phyloP scores from a whole-genome alignment of 148 eudicot species.

The Spergularia marina region DNA sequence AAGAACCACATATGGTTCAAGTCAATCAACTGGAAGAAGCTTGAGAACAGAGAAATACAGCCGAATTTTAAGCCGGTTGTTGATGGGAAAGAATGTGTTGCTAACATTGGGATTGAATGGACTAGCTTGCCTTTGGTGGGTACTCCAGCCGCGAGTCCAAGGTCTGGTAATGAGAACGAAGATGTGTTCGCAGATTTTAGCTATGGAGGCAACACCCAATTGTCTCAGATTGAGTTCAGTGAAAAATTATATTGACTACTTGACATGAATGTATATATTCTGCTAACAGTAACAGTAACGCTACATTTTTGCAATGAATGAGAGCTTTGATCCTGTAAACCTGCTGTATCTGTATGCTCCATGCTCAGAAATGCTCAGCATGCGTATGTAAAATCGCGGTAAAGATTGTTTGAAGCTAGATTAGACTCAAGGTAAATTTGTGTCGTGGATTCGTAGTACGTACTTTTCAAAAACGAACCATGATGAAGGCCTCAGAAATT shows the following conservation, averaged over 20 bases:
- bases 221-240: neutral
- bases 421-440: too few species aligned
- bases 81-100: conserved; percentile 35
- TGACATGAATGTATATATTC: too few species aligned
- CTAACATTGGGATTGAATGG: conserved; percentile 39
- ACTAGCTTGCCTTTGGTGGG: conserved; percentile 40
- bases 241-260: neutral
- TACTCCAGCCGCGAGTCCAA: conserved; percentile 48
- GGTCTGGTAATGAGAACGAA: conserved; percentile 10
- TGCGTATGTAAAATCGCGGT: too few species aligned
- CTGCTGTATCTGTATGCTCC: too few species aligned
- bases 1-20: conserved; percentile 51
- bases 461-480: neutral
- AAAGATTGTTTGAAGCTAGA: too few species aligned
- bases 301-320: too few species aligned
- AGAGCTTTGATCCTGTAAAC: too few species aligned
- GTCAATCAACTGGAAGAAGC: conserved; percentile 51
- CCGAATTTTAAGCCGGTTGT: conserved; percentile 44
- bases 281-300: too few species aligned
- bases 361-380: too few species aligned
- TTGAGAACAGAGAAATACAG: conserved; percentile 41
- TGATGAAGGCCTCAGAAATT: conserved; percentile 9
- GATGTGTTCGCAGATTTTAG: conserved; percentile 32
- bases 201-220: neutral
- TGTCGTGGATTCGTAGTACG: too few species aligned